Evolutionary conservation across 352 stramenopile genomes (phyloP), one percentile per base, ranked within the genome.

Genomic region (Pythium aristosporum): DNA sequence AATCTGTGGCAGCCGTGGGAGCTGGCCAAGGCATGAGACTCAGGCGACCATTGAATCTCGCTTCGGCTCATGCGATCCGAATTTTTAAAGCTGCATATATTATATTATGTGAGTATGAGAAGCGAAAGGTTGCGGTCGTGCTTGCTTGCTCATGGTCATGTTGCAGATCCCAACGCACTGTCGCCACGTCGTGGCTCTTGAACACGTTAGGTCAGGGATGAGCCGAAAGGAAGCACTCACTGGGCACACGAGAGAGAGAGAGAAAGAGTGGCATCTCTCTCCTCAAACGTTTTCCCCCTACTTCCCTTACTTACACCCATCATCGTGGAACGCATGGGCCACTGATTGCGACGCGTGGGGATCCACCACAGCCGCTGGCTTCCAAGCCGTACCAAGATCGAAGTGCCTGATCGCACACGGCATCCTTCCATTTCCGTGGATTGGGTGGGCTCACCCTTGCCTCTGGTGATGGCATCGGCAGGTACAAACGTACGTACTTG

Each of bases 1-100:
- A 71, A 77, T 30, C 58, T 93, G 34, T 93, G 85, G 85, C 77
- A 93, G 61, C 80, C 80, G 3, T 93, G 80, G 85, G 85, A 93
- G 62, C 71, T 91, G 9, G 78, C 82, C 15, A 74, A 74, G 41
- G 79, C 74, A 5, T 75, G 74, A 2, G 89, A 68, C 47, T 9
- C 10, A 52, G 4, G 34, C 34, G 8, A 15, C 6, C 11, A 39
- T 39, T 1, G 34, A 39, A 39, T 15, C 11, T 39, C 1, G 34
- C 8, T 2, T 30, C 5, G 34, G 34, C 11, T 39, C 4, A 39
- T 8, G 34, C 11, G 34, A 39, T 39, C 34, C 8, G 34, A 39
- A 15, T 39, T 39, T 39, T 39, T 39, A 39, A 39, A 13, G 34
- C 8, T 39, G 34, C 34, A 39, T 39, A 39, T 13, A 39, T 30